These are phyloP conservation scores for Oryza brachyantha DNA, from an alignment of 176 grass and related monocot species.

Conservation along the genomic window DNA sequence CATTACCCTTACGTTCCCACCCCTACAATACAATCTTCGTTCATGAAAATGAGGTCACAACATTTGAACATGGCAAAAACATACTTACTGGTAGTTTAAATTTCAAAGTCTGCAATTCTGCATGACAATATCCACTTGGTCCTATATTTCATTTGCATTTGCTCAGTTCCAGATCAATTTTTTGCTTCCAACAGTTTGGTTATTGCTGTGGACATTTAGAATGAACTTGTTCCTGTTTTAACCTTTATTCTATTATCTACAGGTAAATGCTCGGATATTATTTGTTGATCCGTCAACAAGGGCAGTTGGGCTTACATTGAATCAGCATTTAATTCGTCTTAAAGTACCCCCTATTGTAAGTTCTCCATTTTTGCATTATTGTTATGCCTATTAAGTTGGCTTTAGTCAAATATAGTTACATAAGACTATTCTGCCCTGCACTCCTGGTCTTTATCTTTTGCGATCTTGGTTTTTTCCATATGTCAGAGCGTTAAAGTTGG, in stretches of 20 bases:
- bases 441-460: background rate
- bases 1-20: background rate
- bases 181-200: background rate
- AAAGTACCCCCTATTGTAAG: constrained; percentile 80
- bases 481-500: constrained; percentile 78
- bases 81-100: constrained; percentile 1
- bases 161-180: background rate
- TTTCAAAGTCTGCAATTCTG: background rate
- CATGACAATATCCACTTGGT: background rate
- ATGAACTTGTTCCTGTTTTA: background rate
- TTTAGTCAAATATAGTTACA: constrained; percentile 15
- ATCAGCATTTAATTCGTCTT: constrained; percentile 61
- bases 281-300: constrained; percentile 96
- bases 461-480: background rate
- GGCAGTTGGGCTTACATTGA: constrained; percentile 94
- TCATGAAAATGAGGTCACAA: background rate
- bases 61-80: background rate
- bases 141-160: background rate
- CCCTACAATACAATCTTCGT: background rate
- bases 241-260: constrained; percentile 29
- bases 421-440: background rate
- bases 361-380: constrained; percentile 19
- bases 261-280: constrained; percentile 93
- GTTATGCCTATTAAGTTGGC: constrained; percentile 10
- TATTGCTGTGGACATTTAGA: background rate